These are phyloP conservation scores for Aspergillus ellipticus DNA, from an alignment of 495 filamentous ascomycete genomes.

Conservation along the genomic window DNA sequence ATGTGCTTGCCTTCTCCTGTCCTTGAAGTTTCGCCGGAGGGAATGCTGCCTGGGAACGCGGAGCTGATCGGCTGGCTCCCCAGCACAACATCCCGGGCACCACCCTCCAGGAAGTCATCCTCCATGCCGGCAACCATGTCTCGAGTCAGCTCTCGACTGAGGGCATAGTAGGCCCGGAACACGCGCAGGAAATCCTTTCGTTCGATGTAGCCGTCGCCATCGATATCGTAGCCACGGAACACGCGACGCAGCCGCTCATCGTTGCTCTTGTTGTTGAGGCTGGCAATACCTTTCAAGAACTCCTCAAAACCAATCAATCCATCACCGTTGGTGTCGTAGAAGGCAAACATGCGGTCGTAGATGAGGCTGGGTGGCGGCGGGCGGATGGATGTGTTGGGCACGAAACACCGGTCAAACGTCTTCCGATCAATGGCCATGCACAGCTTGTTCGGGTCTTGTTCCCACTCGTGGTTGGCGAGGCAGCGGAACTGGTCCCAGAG, in stretches of 20 bases:
- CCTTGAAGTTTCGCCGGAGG: slow-evolving; percentile 53
- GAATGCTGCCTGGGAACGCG: slow-evolving; percentile 64
- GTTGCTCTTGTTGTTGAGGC: slow-evolving; percentile 65
- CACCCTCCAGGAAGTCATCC: slow-evolving; percentile 71
- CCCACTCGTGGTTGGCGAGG: slow-evolving; percentile 80
- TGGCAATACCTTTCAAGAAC: slow-evolving; percentile 79
- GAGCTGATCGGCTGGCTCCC: slow-evolving; percentile 75
- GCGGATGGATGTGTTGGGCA: slow-evolving; percentile 72
- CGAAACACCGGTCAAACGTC: slow-evolving; percentile 86
- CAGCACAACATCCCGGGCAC: slow-evolving; percentile 68
- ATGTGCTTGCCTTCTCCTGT: slow-evolving; percentile 61
- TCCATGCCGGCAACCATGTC: slow-evolving; percentile 81
- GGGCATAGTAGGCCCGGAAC: slow-evolving; percentile 83
- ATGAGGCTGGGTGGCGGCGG: slow-evolving; percentile 81
- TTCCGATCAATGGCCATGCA: slow-evolving; percentile 81
- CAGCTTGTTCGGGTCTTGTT: slow-evolving; percentile 73
- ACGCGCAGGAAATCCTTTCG: slow-evolving; percentile 88
- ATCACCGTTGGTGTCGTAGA: slow-evolving; percentile 88
- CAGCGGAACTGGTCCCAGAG: slow-evolving; percentile 96
- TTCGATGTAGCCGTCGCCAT: slow-evolving; percentile 82
- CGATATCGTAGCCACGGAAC: slow-evolving; percentile 88
- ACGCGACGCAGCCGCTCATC: slow-evolving; percentile 66
- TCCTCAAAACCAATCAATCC: slow-evolving; percentile 92
- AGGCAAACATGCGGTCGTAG: slow-evolving; percentile 92
- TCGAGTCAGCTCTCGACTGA: slow-evolving; percentile 78